phyloP scores from a whole-genome alignment of 192 early-diverging fungal genomes.

The Funneliformis geosporum region DNA sequence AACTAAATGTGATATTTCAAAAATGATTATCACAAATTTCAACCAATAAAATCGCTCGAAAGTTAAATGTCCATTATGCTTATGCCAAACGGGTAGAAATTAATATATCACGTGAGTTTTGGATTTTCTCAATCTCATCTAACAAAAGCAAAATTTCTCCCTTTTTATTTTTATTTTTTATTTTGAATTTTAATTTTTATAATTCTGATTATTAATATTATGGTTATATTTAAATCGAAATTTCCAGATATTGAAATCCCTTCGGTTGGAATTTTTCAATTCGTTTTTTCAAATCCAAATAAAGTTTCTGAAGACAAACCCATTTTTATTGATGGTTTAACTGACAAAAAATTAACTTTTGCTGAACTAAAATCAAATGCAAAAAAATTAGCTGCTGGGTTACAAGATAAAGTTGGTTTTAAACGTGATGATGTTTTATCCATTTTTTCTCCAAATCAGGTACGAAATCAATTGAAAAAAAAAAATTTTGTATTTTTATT shows the following conservation, averaged over 20 bases:
- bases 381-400: slow-evolving; percentile 50
- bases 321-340: slow-evolving; percentile 49
- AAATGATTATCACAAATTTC: too few species aligned
- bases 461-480: slow-evolving; percentile 5
- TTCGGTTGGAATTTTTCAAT: slow-evolving; percentile 46
- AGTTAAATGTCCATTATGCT: too few species aligned
- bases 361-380: slow-evolving; percentile 42
- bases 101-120: too few species aligned
- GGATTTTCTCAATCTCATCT: too few species aligned
- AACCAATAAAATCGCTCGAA: too few species aligned
- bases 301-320: slow-evolving; percentile 38
- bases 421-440: slow-evolving; percentile 73
- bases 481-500: too few species aligned
- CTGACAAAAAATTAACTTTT: slow-evolving; percentile 41
- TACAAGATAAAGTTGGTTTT: slow-evolving; percentile 54
- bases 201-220: too few species aligned
- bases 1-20: too few species aligned
- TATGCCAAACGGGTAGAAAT: too few species aligned
- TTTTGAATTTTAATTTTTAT: too few species aligned
- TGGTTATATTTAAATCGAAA: slow-evolving; percentile 39
- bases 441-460: slow-evolving; percentile 71
- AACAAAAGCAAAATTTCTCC: too few species aligned
- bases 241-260: slow-evolving; percentile 46
- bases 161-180: too few species aligned
- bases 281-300: slow-evolving; percentile 45